Percentiles rank a stretch among this genome's conserved stretches.
Conservation (phyloP, 2,329 filamentous ascomycete genomes). For the Exophiala bonariae region DNA sequence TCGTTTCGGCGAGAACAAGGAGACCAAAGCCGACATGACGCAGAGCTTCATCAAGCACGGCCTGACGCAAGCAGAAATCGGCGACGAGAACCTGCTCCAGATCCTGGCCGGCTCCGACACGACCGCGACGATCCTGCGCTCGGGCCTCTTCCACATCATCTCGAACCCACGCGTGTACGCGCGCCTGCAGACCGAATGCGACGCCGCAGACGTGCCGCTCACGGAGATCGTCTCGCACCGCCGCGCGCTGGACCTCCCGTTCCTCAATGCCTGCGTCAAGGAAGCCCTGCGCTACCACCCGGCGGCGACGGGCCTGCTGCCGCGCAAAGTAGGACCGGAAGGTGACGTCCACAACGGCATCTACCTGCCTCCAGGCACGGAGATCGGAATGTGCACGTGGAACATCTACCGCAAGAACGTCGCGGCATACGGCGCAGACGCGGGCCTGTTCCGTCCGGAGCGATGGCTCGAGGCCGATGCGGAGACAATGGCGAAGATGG, state of each 20-base stretch:
- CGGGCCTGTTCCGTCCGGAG: slow-evolving; percentile 42
- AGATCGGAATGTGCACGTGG: slow-evolving; percentile 46
- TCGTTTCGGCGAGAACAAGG: slow-evolving; percentile 8
- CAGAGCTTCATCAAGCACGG: slow-evolving; percentile 18
- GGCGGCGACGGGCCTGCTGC: slow-evolving; percentile 40
- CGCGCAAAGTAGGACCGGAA: slow-evolving; percentile 36
- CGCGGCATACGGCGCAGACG: slow-evolving; percentile 42
- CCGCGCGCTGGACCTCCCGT: slow-evolving; percentile 27
- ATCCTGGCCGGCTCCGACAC: slow-evolving; percentile 22
- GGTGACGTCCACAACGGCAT: slow-evolving; percentile 39
- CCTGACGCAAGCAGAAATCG: slow-evolving; percentile 16
- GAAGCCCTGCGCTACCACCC: slow-evolving; percentile 30
- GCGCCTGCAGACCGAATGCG: slow-evolving; percentile 22
- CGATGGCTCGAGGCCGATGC: slow-evolving; percentile 40
- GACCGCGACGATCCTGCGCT: slow-evolving; percentile 20
- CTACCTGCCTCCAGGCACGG: slow-evolving; percentile 48
- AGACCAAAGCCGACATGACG: slow-evolving; percentile 10
- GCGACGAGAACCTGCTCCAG: slow-evolving; percentile 19
- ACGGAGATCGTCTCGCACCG: slow-evolving; percentile 15
- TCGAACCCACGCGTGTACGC: slow-evolving; percentile 17
- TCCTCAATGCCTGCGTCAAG: slow-evolving; percentile 31
- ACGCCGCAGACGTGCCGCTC: slow-evolving; percentile 1
- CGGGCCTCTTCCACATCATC: slow-evolving; percentile 17
- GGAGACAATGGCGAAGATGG: slow-evolving; percentile 27
- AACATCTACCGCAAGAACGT: slow-evolving; percentile 41